Base-by-base conservation (phyloP, 768 basidiomycete genomes). In the Mycena belliarum region DNA sequence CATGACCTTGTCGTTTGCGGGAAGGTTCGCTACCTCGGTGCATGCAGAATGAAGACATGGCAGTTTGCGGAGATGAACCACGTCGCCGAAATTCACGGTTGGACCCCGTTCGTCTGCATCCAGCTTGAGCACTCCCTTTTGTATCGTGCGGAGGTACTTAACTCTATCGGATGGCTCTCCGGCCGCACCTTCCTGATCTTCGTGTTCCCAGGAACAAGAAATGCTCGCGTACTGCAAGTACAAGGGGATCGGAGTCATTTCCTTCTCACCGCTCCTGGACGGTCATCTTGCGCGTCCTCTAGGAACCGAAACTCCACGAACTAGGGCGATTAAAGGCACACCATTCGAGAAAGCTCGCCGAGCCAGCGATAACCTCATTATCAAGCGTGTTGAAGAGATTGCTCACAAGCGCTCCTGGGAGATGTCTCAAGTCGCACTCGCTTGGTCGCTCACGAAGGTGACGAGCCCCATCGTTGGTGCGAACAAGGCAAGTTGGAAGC, bases 71-170 rank as follows among this genome's bases (percentile, higher is more conserved):
- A 71, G 43, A 68, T 82, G 68, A 78, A 81, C 50, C 72, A 76
- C 26, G 70, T 79, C 2, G 80, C 82, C 2, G 66, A 70, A 32
- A 70, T 67, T 52, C 64, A 80, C 12, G 74, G 75, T 3, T 81
- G 82, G 74, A 82, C 83, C 2, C 76, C 72, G 54, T 85, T 85
- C 59, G 70, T 80, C 42, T 78, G 81, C 55, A 81, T 85, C 73
- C 83, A 85, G 66, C 73, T 76, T 45, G 78, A 81, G 51, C 77
- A 84, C 60, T 80, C 75, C 21, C 68, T 83, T 3, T 69, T 84
- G 15, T 84, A 86, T 60, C 73, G 83, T 28, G 76, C 80, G 49
- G 82, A 85, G 68, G 70, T n/a, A n/a, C n/a, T n/a, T n/a, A n/a
- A n/a, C n/a, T n/a, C n/a, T n/a, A n/a, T n/a, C n/a, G n/a, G n/a